Base-by-base conservation (phyloP, 2,329 filamentous ascomycete species). In the Leptographium wingfieldii region DNA sequence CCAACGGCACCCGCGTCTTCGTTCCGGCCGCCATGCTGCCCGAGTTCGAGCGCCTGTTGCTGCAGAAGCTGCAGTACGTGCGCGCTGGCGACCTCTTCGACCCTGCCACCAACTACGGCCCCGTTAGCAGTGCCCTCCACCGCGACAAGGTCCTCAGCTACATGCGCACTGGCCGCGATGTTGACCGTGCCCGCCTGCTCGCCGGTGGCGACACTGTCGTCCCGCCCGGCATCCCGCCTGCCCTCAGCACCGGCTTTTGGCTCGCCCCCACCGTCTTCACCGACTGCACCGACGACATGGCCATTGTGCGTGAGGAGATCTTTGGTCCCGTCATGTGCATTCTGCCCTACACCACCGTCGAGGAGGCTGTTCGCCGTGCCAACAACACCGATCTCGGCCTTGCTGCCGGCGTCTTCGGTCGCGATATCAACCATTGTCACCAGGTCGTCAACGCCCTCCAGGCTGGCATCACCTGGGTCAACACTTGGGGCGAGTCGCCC, bases 401-500 rank as follows among this genome's bases (percentile, higher is more conserved):
- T 3, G 90, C 90, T 0, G 91, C 90, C 0, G 90, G 90, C 25
- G 87, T 95, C 1, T 92, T 95, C 66, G 89, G 88, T 0, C 82
- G 81, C 61, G 83, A 95, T 65, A 72, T 95, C 58, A 86, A 88
- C 66, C 69, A 80, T 55, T 90, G 88, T 59, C 89, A 95, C 68
- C 76, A 81, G 52, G 81, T 92, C 1, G 78, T 92, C 51, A 79
- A 81, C 29, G 79, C 82, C 67, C 75, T 95, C 5, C 80, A 95
- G 69, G 90, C 90, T 0, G 90, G 90, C 40, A 95, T 95, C 68
- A 95, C 89, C 1, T 95, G 90, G 90, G 80, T 95, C 58, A 95
- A 95, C 71, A 91, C 88, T 0, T 95, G 91, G 91, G 90, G 91
- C n/a, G 90, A 95, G 75, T 86, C 82, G 56, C 90, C 90, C 0